A percentile compares a stretch with the other conserved stretches of the same genome.
These are phyloP conservation scores for Verticillium tricorpus DNA, from an alignment of 2,329 filamentous ascomycete species.

Conservation along the genomic window DNA sequence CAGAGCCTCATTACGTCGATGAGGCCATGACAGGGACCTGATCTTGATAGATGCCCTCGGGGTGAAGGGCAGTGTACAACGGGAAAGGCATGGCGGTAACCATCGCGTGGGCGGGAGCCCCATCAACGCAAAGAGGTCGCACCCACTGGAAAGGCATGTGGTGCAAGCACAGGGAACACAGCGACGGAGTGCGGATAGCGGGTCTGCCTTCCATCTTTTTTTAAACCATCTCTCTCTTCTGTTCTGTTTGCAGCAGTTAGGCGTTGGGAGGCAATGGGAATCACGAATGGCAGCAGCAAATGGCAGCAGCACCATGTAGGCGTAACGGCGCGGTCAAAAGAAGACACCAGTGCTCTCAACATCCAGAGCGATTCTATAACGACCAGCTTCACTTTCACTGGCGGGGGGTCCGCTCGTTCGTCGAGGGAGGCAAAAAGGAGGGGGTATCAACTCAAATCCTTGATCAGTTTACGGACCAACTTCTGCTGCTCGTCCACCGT, in stretches of 20 bases:
- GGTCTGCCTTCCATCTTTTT: background rate
- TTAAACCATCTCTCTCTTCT: background rate
- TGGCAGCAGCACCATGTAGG: background rate
- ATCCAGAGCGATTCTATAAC: background rate
- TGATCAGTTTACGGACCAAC: slow-evolving; percentile 62
- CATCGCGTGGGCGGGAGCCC: background rate
- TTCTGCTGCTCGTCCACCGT: slow-evolving; percentile 65
- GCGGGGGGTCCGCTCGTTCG: background rate
- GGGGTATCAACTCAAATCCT: slow-evolving; percentile 43
- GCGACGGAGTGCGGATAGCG: background rate
- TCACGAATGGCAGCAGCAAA: background rate
- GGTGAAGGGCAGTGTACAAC: background rate
- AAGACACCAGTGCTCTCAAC: slow-evolving; percentile 5
- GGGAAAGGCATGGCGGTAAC: background rate
- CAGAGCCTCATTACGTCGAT: slow-evolving; percentile 17
- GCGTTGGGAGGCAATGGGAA: slow-evolving; percentile 6
- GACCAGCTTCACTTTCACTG: background rate
- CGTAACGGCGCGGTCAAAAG: slow-evolving; percentile 8
- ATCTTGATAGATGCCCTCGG: background rate
- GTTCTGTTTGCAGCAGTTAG: slow-evolving; percentile 1
- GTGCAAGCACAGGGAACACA: background rate
- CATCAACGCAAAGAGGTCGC: background rate
- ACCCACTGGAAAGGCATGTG: background rate
- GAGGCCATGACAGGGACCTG: slow-evolving; percentile 10
- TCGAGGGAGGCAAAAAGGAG: slow-evolving; percentile 5